Evolutionary conservation across 352 stramenopile species (phyloP), one percentile per base, ranked within the genome.

Genomic region (Lagenidium sp.): DNA sequence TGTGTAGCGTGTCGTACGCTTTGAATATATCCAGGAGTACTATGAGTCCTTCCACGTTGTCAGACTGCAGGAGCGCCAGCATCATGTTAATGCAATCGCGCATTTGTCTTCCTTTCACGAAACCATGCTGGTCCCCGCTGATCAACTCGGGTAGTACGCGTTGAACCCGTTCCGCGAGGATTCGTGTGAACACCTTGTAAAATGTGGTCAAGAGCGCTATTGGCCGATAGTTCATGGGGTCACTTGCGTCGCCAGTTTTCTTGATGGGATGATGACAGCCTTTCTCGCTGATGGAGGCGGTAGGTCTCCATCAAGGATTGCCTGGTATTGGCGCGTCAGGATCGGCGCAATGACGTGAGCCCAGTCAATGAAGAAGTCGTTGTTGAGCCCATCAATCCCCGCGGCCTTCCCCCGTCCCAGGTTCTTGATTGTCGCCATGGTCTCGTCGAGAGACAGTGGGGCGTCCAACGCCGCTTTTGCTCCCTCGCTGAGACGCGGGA

Each of bases 171-270:
- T n/a, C 6, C 0, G 47, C 51, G 0, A 65, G 24, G 0, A 65
- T 35, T 34, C 23, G 35, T 13, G 57, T 45, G 19, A 55, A 41
- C 24, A 65, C 40, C 40, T 65, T 65, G 47, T 61, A 61, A 15
- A 23, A 21, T 0, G 51, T 45, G 7, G 38, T 25, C 11, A 65
- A 25, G 0, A 65, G 18, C 12, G 48, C 47, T 19, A 57, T 65
- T 7, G 57, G 51, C 0, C 57, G 19, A 21, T 65, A 65, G 21
- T 61, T 55, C n/a, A 50, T 23, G 1, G 38, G 23, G 16, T 45
- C 20, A 0, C 20, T 23, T 0, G n/a, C 47, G 38, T 65, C 56
- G 2, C 50, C 50, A 1, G 28, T 36, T 21, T 65, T 65, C 4
- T 41, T 5, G 57, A 35, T 0, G 50, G 46, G 0, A 57, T 39